These are phyloP conservation scores for Alloteropsis semialata DNA, from an alignment of 176 grass and related monocot genomes.

Conservation along the genomic window DNA sequence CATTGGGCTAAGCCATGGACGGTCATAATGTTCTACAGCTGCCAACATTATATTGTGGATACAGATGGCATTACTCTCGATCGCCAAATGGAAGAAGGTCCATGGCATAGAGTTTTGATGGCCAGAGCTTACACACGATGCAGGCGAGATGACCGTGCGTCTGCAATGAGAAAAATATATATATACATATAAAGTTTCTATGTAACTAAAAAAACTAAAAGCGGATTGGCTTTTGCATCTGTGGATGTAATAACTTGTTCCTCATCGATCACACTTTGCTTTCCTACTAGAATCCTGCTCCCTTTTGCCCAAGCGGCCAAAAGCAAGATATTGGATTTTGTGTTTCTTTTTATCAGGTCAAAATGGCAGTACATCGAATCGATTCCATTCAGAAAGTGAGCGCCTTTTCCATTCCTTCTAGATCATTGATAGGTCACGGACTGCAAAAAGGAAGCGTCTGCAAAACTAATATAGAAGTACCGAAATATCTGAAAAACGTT, in stretches of 20 bases:
- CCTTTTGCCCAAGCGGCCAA: conserved; percentile 1
- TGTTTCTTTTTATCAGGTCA: conserved; percentile 17
- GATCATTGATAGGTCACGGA: conserved; percentile 7
- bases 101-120: neutral
- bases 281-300: neutral
- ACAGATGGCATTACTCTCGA: neutral
- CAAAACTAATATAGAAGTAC: conserved; percentile 6
- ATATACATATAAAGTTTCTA: neutral
- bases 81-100: neutral
- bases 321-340: conserved; percentile 10
- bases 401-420: conserved; percentile 17
- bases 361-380: conserved; percentile 11
- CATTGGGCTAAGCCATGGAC: neutral
- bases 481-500: neutral
- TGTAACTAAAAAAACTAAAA: neutral
- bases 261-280: neutral
- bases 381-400: conserved; percentile 29
- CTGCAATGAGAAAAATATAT: neutral
- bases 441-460: neutral
- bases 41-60: neutral
- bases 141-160: neutral
- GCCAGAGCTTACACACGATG: neutral
- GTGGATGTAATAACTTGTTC: conserved; percentile 23
- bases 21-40: no score
- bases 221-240: conserved; percentile 3